Evolutionary conservation across 1,139 yeast genomes (phyloP), one percentile per base, ranked within the genome.

Genomic region (Geotrichum carabidarum): DNA sequence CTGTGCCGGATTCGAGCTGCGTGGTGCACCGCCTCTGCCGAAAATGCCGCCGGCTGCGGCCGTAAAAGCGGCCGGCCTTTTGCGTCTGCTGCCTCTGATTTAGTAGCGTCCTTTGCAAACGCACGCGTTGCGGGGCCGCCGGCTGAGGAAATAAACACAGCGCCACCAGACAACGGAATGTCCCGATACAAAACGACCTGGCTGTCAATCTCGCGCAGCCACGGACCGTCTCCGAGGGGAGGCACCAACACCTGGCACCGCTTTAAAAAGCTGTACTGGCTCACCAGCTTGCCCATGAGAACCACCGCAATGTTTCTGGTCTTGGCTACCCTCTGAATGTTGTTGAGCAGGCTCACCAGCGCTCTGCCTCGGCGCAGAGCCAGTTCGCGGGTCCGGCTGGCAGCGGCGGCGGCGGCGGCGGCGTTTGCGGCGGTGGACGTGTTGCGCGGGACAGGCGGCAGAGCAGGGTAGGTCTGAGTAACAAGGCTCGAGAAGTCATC

Each of bases 161-260:
- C 34, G 31, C 35, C 42, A 11, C 5, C 11, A n/a, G 34, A 18
- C 15, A 41, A 32, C 1, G 49, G 54, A 2, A 53, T 46, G 50
- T 59, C 62, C 32, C 59, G 48, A 45, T 55, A 60, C 14, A 60
- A 48, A n/a, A 53, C 51, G 2, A 60, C 31, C 8, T 62, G 56
- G 32, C 48, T 36, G 18, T 48, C 50, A 22, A 52, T 18, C n/a
- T 48, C 49, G 48, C 44, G 51, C 18, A 58, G 54, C 62, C 63
- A 59, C 22, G 37, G 45, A 3, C 62, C 62, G 38, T 56, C 56
- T 27, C 57, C 60, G 32, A 61, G 51, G 3, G 57, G 57, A 5
- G 63, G 56, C 12, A 58, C 50, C 32, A 57, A 48, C 38, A 30
- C 36, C 35, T 50, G 56, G 37, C 53, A 47, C 4, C 32, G 38